Percentiles rank a stretch among this genome's conserved stretches.
These are phyloP conservation scores for Ophiostoma ulmi DNA, from an alignment of 2,329 filamentous ascomycete species.

Conservation along the genomic window DNA sequence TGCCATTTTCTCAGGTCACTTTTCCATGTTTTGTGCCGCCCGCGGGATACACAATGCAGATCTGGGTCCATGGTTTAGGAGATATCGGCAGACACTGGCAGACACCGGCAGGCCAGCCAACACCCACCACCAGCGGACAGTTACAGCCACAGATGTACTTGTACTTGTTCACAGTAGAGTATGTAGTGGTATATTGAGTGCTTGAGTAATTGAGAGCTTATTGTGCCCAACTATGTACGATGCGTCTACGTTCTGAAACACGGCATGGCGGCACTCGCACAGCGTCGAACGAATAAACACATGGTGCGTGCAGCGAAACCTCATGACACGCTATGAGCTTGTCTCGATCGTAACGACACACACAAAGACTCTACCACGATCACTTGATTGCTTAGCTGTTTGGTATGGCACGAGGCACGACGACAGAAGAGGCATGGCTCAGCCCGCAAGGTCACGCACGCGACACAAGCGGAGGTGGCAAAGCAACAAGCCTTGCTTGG, in stretches of 20 bases:
- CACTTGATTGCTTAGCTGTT: background rate
- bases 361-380: background rate
- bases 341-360: background rate
- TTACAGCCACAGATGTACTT: background rate
- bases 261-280: background rate
- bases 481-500: background rate
- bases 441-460: slow-evolving; percentile 10
- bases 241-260: background rate
- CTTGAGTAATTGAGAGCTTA: background rate
- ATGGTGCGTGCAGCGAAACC: background rate
- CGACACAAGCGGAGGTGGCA: slow-evolving; percentile 1
- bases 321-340: background rate
- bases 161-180: background rate
- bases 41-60: background rate
- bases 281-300: background rate
- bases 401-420: background rate
- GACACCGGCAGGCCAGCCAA: background rate
- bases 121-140: background rate
- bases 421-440: slow-evolving; percentile 1
- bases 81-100: slow-evolving; percentile 1
- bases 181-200: background rate
- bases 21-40: background rate
- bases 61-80: background rate
- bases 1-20: background rate
- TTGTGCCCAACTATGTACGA: no score